Evolutionary conservation across 2,329 filamentous ascomycete species (phyloP).

Genomic region (Phialocephala subalpina): DNA sequence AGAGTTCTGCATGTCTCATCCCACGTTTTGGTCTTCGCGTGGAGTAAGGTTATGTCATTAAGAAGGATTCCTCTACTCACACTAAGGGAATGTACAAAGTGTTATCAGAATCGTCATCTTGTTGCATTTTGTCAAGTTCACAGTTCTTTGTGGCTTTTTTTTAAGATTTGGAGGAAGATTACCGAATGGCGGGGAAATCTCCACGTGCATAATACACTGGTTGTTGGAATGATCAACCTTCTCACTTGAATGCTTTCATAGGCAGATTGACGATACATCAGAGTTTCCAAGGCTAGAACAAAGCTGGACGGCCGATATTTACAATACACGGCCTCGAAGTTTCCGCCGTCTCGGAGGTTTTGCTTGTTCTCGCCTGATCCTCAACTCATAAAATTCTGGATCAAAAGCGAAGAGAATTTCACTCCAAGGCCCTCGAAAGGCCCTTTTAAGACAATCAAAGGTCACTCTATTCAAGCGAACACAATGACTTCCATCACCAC

Average conservation of each 20-base stretch:
- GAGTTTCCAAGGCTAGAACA: not conserved
- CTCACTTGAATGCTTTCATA: not conserved
- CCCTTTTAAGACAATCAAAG: not conserved
- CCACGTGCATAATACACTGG: not conserved
- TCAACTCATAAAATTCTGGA: not conserved
- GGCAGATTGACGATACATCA: not conserved
- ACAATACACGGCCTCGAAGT: not conserved
- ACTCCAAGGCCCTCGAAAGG: too few relatives aligned
- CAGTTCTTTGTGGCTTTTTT: not conserved
- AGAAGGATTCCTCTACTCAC: too few relatives aligned
- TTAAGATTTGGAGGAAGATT: not conserved
- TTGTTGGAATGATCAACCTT: not conserved
- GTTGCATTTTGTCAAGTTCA: not conserved
- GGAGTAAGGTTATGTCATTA: too few relatives aligned
- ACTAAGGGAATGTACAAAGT: too few relatives aligned
- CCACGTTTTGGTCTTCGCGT: not conserved
- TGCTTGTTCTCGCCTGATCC: not conserved
- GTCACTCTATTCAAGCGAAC: too few relatives aligned
- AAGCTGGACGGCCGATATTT: not conserved
- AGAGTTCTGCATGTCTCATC: not conserved
- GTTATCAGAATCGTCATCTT: not conserved
- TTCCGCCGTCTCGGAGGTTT: not conserved
- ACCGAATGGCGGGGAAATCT: not conserved
- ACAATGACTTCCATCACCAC: constrained; percentile 11
- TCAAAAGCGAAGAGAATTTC: not conserved